These are phyloP conservation scores for Mucor plumbeus DNA, from an alignment of 371 early-diverging fungal genomes.

Conservation along the genomic window DNA sequence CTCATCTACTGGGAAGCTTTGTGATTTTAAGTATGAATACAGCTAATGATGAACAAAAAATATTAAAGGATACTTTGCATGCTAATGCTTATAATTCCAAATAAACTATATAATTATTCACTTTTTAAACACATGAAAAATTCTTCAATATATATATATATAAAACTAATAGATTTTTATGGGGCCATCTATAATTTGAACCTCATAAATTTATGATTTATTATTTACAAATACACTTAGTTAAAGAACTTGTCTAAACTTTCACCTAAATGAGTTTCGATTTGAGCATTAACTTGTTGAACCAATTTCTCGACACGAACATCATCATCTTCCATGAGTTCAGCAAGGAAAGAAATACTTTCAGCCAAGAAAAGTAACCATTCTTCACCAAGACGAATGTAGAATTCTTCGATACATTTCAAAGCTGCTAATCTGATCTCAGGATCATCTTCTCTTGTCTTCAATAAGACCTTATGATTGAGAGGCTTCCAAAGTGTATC, in stretches of 20 bases:
- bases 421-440: constrained; percentile 80
- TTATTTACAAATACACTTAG: constrained; percentile 36
- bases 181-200: background rate
- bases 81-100: no score
- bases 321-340: constrained; percentile 89
- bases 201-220: background rate
- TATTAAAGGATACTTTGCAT: no score
- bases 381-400: constrained; percentile 87
- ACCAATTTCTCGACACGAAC: constrained; percentile 80
- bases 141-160: no score
- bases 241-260: constrained; percentile 80
- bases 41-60: no score
- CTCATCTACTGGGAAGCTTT: no score
- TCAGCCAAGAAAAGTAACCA: constrained; percentile 92
- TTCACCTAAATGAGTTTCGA: constrained; percentile 91
- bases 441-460: constrained; percentile 74
- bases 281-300: constrained; percentile 82
- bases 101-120: no score
- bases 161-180: background rate
- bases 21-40: no score
- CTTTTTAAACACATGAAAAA: no score
- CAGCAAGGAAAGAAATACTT: constrained; percentile 94
- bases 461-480: constrained; percentile 80
- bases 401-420: constrained; percentile 78
- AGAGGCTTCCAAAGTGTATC: constrained; percentile 90